Evolutionary conservation across 2,329 filamentous ascomycete species (phyloP).

Genomic region (Aspergillus spinulosporus): DNA sequence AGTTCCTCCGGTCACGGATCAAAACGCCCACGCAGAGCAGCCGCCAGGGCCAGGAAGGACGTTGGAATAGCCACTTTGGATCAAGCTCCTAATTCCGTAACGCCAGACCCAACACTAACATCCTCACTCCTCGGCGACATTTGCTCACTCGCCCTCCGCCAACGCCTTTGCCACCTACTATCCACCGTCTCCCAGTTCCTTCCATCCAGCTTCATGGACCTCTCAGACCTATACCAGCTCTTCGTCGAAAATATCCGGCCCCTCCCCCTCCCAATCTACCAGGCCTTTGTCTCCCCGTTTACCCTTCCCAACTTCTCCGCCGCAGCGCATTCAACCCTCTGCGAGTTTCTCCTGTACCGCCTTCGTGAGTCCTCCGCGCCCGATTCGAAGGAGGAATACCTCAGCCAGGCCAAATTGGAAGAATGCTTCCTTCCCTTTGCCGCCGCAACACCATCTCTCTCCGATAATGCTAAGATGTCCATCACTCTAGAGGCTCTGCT

Average conservation of each 20-base stretch:
- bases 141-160: constrained; percentile 44
- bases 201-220: constrained; percentile 36
- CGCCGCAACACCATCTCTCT: constrained; percentile 59
- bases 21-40: constrained; percentile 38
- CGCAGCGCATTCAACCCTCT: constrained; percentile 52
- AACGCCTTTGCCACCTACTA: constrained; percentile 47
- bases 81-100: constrained; percentile 8
- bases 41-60: constrained; percentile 17
- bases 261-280: constrained; percentile 48
- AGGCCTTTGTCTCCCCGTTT: constrained; percentile 47
- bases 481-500: constrained; percentile 67
- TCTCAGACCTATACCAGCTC: constrained; percentile 45
- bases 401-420: constrained; percentile 54
- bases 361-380: constrained; percentile 49
- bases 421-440: constrained; percentile 65
- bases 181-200: constrained; percentile 39
- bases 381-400: constrained; percentile 40
- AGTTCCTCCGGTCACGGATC: constrained; percentile 29
- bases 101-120: constrained; percentile 20
- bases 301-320: constrained; percentile 43
- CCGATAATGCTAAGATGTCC: constrained; percentile 73
- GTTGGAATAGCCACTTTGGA: constrained; percentile 7
- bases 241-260: constrained; percentile 51
- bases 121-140: constrained; percentile 40
- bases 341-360: constrained; percentile 53